phyloP scores from a whole-genome alignment of 257 asterid genomes.

The Solanum ossicruentum region DNA sequence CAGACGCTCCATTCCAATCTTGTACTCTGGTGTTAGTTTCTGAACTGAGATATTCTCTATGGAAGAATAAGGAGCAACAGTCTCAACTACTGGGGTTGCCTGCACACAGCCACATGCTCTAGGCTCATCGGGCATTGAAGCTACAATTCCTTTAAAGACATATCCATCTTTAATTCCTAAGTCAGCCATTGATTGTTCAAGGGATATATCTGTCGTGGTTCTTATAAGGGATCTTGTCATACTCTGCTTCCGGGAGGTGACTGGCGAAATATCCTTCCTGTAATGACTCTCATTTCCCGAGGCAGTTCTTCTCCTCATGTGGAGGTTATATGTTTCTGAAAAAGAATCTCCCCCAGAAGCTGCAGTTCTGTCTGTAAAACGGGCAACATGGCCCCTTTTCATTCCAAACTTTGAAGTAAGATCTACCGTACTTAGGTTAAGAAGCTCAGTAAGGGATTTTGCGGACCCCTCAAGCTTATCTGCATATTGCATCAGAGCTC shows the following conservation, averaged over 20 bases:
- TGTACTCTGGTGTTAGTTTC: slow-evolving; percentile 58
- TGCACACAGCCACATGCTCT: slow-evolving; percentile 70
- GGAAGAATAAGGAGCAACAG: slow-evolving; percentile 55
- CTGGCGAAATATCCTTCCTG: slow-evolving; percentile 19
- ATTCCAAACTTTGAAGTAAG: slow-evolving; percentile 40
- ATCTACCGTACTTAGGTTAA: slow-evolving; percentile 24
- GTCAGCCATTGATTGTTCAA: slow-evolving; percentile 57
- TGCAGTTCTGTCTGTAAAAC: slow-evolving; percentile 45
- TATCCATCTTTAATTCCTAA: slow-evolving; percentile 57
- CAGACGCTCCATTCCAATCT: slow-evolving; percentile 58
- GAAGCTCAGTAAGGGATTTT: slow-evolving; percentile 54
- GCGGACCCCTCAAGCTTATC: slow-evolving; percentile 45
- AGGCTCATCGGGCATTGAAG: slow-evolving; percentile 59
- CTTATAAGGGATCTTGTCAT: slow-evolving; percentile 19
- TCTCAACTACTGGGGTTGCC: slow-evolving; percentile 48
- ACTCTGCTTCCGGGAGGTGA: slow-evolving; percentile 20
- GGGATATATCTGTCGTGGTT: slow-evolving; percentile 14
- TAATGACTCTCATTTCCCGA: slow-evolving; percentile 29
- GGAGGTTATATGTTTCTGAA: slow-evolving; percentile 23
- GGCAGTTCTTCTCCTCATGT: slow-evolving; percentile 20
- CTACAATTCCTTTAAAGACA: slow-evolving; percentile 60
- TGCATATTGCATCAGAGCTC: slow-evolving; percentile 49
- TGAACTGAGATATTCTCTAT: slow-evolving; percentile 56
- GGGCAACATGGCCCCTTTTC: slow-evolving; percentile 72
- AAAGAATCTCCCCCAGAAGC: slow-evolving; percentile 22